Evolutionary conservation across 176 grass and related monocot genomes (phyloP), one percentile per base, ranked within the genome.

Genomic region (Bothriochloa decipiens): DNA sequence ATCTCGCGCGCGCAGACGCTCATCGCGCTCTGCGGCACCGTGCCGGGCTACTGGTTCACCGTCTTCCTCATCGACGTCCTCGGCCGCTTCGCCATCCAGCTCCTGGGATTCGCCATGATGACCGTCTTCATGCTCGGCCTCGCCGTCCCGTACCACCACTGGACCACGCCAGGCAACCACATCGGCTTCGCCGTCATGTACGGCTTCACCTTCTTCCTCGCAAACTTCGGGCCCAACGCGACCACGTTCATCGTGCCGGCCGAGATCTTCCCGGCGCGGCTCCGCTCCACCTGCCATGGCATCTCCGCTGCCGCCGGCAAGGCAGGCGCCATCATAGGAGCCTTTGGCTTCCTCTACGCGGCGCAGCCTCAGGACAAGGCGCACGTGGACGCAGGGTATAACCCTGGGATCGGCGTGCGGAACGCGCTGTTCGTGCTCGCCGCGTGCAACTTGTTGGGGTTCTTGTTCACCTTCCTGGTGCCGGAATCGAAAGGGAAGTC

Each of bases 41-140:
- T 96, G 4, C 94, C 94, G 0, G 93, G 94, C 0, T 91, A 96
- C 77, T 93, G 91, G 94, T 87, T 97, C 87, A 96, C 94, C 50
- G 94, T 93, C 65, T 68, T 62, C 15, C 52, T 96, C 45, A 96
- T 96, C 79, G 94, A 96, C 81, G 15, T 82, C 39, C 14, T 96
- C 13, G 86, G 86, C 8, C 86, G 88, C 3, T 92, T 88, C 72
- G 60, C 73, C 55, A 96, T 96, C 86, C 91, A 96, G 65, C 79
- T 92, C 1, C 1, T 87, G 18, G 90, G 93, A 0, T 95, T 95
- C 82, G 81, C 88, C 85, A 81, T 95, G 68, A 95, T 95, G 93
- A 88, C 87, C 17, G 82, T 92, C 0, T 95, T 94, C 90, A 94
- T 94, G 90, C 87, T 94, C 6, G 87, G 40, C 6, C 81, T 94